Evolutionary conservation across 169 alveolate genomes (phyloP).

Genomic region (Eimeria falciformis): DNA sequence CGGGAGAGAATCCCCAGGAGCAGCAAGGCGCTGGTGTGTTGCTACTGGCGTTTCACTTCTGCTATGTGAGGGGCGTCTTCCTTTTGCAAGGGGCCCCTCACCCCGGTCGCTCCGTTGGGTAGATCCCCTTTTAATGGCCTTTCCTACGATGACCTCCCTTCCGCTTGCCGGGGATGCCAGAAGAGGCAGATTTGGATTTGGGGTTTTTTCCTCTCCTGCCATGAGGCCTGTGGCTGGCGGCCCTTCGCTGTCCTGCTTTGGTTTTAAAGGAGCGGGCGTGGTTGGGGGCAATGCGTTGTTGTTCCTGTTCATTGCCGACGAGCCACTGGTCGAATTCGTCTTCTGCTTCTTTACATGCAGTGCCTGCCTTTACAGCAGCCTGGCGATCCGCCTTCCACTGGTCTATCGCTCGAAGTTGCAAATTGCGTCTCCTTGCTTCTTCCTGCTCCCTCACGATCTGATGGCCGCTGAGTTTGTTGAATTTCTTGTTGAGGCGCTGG

Average conservation of each 20-base stretch:
- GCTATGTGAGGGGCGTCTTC: too few relatives aligned
- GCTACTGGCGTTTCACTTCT: too few relatives aligned
- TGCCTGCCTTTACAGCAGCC: not conserved
- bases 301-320: not conserved
- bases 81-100: too few relatives aligned
- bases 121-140: too few relatives aligned
- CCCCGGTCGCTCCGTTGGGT: too few relatives aligned
- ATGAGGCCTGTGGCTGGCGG: not conserved
- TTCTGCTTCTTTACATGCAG: slow-evolving; percentile 5
- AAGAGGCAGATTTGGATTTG: too few relatives aligned
- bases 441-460: slow-evolving; percentile 42
- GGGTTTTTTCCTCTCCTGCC: not conserved
- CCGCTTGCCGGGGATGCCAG: too few relatives aligned
- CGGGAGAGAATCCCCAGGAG: too few relatives aligned
- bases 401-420: slow-evolving; percentile 26
- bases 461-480: slow-evolving; percentile 39
- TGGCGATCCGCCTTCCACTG: slow-evolving; percentile 45
- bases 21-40: too few relatives aligned
- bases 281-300: not conserved
- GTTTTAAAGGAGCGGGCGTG: slow-evolving; percentile 13
- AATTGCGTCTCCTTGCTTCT: slow-evolving; percentile 38
- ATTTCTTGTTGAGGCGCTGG: slow-evolving; percentile 42
- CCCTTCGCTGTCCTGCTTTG: not conserved
- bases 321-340: slow-evolving; percentile 21
- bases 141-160: too few relatives aligned